These are phyloP conservation scores for Lentinula lateritia DNA, from an alignment of 768 basidiomycete species.

Conservation along the genomic window DNA sequence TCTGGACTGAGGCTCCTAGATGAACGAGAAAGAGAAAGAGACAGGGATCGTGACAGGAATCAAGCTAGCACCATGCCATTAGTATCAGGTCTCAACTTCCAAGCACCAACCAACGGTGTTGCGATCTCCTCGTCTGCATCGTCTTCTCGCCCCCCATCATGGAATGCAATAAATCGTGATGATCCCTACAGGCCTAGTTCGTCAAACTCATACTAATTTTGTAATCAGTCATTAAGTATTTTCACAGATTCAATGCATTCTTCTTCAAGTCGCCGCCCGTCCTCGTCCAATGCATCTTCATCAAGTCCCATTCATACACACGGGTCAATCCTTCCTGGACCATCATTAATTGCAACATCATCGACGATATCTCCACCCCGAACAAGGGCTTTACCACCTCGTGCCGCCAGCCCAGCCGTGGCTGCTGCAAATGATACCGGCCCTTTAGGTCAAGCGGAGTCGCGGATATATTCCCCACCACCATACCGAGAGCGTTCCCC, in stretches of 20 bases:
- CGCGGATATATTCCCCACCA: slow-evolving; percentile 1
- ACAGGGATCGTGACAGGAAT: slow-evolving; percentile 13
- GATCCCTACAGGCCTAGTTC: slow-evolving; percentile 18
- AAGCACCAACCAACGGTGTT: slow-evolving; percentile 16
- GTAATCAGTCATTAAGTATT: slow-evolving; percentile 3
- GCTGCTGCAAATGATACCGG: slow-evolving; percentile 14
- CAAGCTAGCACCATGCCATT: slow-evolving; percentile 47
- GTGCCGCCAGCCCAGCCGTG: neutral
- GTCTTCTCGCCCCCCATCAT: slow-evolving; percentile 15
- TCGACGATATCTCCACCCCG: slow-evolving; percentile 18
- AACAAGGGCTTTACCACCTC: slow-evolving; percentile 21
- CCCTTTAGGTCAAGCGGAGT: slow-evolving; percentile 12
- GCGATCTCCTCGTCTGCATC: slow-evolving; percentile 22
- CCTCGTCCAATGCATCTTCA: neutral
- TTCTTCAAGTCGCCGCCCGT: slow-evolving; percentile 21
- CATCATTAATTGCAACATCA: slow-evolving; percentile 15
- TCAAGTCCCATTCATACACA: neutral
- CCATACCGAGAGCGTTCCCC: neutral
- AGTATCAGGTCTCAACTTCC: slow-evolving; percentile 42
- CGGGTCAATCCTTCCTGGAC: slow-evolving; percentile 16
- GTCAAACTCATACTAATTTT: slow-evolving; percentile 38
- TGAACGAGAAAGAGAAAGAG: slow-evolving; percentile 24
- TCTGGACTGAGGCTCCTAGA: slow-evolving; percentile 23
- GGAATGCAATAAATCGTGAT: slow-evolving; percentile 5
- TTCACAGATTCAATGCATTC: slow-evolving; percentile 13